These are phyloP conservation scores for Calonectria fujianensis DNA, from an alignment of 2,329 filamentous ascomycete species.

Conservation along the genomic window DNA sequence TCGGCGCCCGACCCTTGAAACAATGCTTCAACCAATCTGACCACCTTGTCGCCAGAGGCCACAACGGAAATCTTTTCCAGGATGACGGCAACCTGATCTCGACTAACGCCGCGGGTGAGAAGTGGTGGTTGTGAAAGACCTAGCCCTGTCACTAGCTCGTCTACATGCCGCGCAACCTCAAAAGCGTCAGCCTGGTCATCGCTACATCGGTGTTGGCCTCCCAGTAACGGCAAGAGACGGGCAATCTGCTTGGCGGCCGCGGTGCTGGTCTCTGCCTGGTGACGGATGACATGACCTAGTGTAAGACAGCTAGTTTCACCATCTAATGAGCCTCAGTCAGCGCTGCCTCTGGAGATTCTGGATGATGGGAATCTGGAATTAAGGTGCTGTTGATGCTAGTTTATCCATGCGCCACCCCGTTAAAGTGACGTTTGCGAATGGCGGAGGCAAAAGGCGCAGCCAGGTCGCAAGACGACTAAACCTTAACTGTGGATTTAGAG, in stretches of 20 bases:
- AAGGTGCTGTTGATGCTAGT: constrained; percentile 40
- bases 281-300: constrained; percentile 40
- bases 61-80: constrained; percentile 28
- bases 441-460: constrained; percentile 31
- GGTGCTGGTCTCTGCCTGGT: constrained; percentile 32
- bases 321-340: constrained; percentile 46
- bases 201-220: constrained; percentile 25
- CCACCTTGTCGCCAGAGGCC: constrained; percentile 30
- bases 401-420: constrained; percentile 39
- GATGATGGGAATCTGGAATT: constrained; percentile 36
- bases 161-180: constrained; percentile 41
- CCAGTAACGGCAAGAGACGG: constrained; percentile 43
- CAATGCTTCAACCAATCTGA: constrained; percentile 38
- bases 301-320: constrained; percentile 50
- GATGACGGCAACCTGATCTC: constrained; percentile 41
- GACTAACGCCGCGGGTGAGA: constrained; percentile 28
- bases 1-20: constrained; percentile 38
- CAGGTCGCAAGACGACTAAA: constrained; percentile 44
- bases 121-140: constrained; percentile 42
- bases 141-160: constrained; percentile 35
- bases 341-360: constrained; percentile 16
- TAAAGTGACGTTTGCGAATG: constrained; percentile 41
- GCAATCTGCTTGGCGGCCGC: constrained; percentile 43
- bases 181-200: constrained; percentile 37
- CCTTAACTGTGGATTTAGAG: constrained; percentile 35